These are phyloP conservation scores for Chrysanthemum seticuspe DNA, from an alignment of 129 eudicot species.

Conservation along the genomic window DNA sequence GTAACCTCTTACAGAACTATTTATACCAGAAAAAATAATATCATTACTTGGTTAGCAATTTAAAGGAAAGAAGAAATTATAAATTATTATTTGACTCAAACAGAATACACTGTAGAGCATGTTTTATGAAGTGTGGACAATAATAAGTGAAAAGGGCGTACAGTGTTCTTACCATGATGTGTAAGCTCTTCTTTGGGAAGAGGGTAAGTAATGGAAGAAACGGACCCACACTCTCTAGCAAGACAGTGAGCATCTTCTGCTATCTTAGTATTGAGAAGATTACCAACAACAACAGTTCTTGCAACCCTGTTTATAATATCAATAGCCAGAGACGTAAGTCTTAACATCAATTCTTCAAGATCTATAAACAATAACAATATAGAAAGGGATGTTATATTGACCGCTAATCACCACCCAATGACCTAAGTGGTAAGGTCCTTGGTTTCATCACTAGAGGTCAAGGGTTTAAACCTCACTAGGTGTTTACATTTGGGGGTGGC, in stretches of 20 bases:
- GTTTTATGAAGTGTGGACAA: too few species aligned
- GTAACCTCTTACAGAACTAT: constrained; percentile 16
- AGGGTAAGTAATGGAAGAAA: constrained; percentile 80
- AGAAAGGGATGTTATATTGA: too few species aligned
- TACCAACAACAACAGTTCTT: constrained; percentile 81
- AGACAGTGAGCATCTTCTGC: constrained; percentile 65
- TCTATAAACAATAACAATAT: too few species aligned
- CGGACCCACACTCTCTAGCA: constrained; percentile 80
- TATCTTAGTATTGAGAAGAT: constrained; percentile 63
- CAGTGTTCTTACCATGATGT: constrained; percentile 56
- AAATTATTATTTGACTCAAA: background rate
- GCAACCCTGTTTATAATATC: constrained; percentile 70
- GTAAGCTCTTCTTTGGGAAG: constrained; percentile 78
- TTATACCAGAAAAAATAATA: background rate
- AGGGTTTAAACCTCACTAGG: too few species aligned
- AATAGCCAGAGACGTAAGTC: background rate
- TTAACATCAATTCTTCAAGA: background rate
- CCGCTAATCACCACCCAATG: too few species aligned
- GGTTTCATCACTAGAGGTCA: too few species aligned
- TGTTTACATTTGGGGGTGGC: too few species aligned
- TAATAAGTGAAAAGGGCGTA: background rate
- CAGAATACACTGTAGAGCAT: background rate
- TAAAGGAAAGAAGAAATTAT: too few species aligned
- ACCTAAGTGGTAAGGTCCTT: too few species aligned
- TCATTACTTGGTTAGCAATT: background rate